These are phyloP conservation scores for Ilex asprella DNA, from an alignment of 257 asterid genomes.

Conservation along the genomic window DNA sequence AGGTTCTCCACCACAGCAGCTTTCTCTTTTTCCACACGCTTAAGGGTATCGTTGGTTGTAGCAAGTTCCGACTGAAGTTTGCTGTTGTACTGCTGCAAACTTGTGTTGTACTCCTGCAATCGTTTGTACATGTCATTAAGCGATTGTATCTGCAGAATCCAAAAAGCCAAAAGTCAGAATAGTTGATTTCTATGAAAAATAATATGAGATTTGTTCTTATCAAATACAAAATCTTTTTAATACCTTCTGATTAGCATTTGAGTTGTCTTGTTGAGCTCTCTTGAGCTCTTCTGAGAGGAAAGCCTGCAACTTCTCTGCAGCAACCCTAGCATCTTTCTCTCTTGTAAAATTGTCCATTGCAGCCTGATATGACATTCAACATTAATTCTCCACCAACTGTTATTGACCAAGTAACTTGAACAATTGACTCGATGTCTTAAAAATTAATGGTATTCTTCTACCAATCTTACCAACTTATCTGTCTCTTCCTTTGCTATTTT, in stretches of 20 bases:
- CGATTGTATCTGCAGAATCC: constrained; percentile 63
- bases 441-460: background rate
- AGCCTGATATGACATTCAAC: constrained; percentile 40
- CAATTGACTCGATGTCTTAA: background rate
- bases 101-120: constrained; percentile 76
- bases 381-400: background rate
- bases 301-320: constrained; percentile 60
- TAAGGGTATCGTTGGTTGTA: constrained; percentile 50
- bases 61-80: constrained; percentile 82
- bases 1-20: constrained; percentile 68
- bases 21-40: constrained; percentile 81
- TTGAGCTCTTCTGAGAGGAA: constrained; percentile 69
- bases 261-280: constrained; percentile 57
- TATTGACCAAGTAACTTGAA: background rate
- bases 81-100: constrained; percentile 80
- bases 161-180: constrained; percentile 4
- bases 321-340: constrained; percentile 65
- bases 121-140: constrained; percentile 68
- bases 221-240: too few species aligned
- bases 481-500: constrained; percentile 60
- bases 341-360: constrained; percentile 53
- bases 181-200: background rate
- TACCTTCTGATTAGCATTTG: constrained; percentile 63
- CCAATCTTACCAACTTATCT: constrained; percentile 55
- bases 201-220: background rate